Conservation (phyloP, 768 basidiomycete species). For the Boletus subcaerulescens region DNA sequence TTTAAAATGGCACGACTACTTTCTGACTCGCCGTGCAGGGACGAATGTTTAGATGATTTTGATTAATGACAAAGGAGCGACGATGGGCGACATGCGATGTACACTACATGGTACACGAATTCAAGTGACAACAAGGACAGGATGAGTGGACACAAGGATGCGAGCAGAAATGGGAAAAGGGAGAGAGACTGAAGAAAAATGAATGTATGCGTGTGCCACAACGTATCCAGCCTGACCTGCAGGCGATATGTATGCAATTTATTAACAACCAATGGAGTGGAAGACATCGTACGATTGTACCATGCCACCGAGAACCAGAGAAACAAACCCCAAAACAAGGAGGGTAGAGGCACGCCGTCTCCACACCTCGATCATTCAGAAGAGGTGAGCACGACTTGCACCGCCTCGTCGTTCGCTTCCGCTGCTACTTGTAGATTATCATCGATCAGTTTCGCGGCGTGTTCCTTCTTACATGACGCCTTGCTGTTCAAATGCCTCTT, state of each 20-base stretch:
- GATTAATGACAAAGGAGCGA: background rate
- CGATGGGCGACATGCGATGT: background rate
- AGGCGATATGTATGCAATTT: background rate
- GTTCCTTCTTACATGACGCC: constrained; percentile 25
- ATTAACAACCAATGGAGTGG: background rate
- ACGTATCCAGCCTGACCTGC: constrained; percentile 5
- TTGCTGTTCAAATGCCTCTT: constrained; percentile 33
- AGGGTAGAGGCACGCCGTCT: constrained; percentile 12
- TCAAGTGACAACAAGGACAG: background rate
- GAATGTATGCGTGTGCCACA: background rate
- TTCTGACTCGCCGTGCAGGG: background rate
- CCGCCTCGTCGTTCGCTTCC: constrained; percentile 19
- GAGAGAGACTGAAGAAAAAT: background rate
- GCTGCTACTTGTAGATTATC: background rate
- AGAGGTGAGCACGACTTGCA: constrained; percentile 8
- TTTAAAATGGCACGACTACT: too few relatives aligned
- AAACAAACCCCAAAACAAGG: background rate
- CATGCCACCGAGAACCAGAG: background rate
- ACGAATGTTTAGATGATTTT: background rate
- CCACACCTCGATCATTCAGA: constrained; percentile 17
- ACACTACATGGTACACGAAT: background rate
- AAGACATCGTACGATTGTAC: too few relatives aligned
- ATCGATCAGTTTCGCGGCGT: constrained; percentile 13
- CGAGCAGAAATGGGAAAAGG: background rate
- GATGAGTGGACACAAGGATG: background rate